Evolutionary conservation across 495 filamentous ascomycete genomes (phyloP).

Genomic region (Penicillium verhagenii): DNA sequence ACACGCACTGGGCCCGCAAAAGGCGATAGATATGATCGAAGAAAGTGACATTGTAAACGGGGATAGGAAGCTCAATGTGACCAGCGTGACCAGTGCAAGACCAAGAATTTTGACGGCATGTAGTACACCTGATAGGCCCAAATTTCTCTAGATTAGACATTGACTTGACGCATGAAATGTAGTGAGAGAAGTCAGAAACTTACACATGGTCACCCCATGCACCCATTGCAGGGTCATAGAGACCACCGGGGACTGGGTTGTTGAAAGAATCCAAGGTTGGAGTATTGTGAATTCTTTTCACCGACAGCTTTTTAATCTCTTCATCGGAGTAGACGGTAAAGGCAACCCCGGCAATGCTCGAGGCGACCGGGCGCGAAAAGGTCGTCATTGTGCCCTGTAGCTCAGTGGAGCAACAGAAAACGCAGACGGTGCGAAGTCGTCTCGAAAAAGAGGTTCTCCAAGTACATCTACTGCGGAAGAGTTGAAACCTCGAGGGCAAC

Average conservation of each 20-base stretch:
- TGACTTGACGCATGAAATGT: background rate
- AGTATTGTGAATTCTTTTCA: slow-evolving; percentile 86
- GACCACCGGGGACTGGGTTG: slow-evolving; percentile 80
- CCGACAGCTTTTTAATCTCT: slow-evolving; percentile 86
- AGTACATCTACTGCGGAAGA: slow-evolving; percentile 23
- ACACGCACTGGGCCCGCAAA: slow-evolving; percentile 81
- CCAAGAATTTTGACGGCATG: slow-evolving; percentile 74
- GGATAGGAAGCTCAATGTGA: slow-evolving; percentile 90
- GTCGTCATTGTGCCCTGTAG: slow-evolving; percentile 59
- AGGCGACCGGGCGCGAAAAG: slow-evolving; percentile 84
- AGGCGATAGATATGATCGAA: slow-evolving; percentile 86
- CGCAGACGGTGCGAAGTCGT: slow-evolving; percentile 34
- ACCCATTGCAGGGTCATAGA: slow-evolving; percentile 93
- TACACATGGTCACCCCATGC: slow-evolving; percentile 81
- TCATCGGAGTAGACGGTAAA: slow-evolving; percentile 77
- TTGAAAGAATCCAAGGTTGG: slow-evolving; percentile 85
- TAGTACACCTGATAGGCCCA: slow-evolving; percentile 67
- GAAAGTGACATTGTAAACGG: slow-evolving; percentile 90
- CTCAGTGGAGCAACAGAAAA: slow-evolving; percentile 44
- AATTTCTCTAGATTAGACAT: slow-evolving; percentile 18
- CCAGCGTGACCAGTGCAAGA: slow-evolving; percentile 91
- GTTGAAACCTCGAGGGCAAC: slow-evolving; percentile 25
- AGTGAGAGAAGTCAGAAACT: slow-evolving; percentile 30
- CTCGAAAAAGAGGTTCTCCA: slow-evolving; percentile 25
- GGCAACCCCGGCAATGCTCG: slow-evolving; percentile 80